A percentile compares a stretch with the other conserved stretches of the same genome.
phyloP scores from a whole-genome alignment of 257 asterid species.

The Rauvolfia tetraphylla region DNA sequence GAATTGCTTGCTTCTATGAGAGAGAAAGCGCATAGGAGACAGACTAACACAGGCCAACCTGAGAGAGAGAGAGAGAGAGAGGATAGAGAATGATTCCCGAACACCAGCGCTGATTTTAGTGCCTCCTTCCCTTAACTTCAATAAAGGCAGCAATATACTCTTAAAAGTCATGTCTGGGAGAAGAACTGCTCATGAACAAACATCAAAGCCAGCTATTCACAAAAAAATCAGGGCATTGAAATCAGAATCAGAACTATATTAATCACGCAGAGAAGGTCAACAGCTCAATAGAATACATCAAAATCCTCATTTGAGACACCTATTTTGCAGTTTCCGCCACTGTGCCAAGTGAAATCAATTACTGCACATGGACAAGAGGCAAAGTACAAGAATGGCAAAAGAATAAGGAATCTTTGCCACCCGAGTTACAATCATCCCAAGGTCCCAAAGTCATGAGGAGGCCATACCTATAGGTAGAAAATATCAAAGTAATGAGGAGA shows the following conservation, averaged over 20 bases:
- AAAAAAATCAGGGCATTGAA: not conserved
- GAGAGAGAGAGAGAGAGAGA: too few species aligned
- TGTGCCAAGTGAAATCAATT: not conserved
- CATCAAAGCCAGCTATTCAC: not conserved
- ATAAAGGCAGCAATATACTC: too few species aligned
- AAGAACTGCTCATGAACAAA: too few species aligned
- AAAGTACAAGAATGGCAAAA: not conserved
- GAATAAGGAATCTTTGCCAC: not conserved
- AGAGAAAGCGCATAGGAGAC: too few species aligned
- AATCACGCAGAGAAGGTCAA: not conserved
- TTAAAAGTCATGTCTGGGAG: too few species aligned
- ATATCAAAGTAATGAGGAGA: not conserved
- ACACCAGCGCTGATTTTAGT: too few species aligned
- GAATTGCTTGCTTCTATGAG: too few species aligned
- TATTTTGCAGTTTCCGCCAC: not conserved
- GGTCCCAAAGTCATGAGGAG: conserved; percentile 73
- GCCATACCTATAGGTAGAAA: conserved; percentile 69
- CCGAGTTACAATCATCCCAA: conserved; percentile 32
- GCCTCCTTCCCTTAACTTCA: too few species aligned
- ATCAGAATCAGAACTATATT: not conserved
- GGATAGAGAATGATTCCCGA: too few species aligned
- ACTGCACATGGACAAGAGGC: not conserved
- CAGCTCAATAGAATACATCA: not conserved
- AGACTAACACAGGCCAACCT: too few species aligned
- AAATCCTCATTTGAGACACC: not conserved